A percentile compares a stretch with the other conserved stretches of the same genome.
Evolutionary conservation across 2,329 filamentous ascomycete species (phyloP).

Genomic region (Chaetothyriales sp.): DNA sequence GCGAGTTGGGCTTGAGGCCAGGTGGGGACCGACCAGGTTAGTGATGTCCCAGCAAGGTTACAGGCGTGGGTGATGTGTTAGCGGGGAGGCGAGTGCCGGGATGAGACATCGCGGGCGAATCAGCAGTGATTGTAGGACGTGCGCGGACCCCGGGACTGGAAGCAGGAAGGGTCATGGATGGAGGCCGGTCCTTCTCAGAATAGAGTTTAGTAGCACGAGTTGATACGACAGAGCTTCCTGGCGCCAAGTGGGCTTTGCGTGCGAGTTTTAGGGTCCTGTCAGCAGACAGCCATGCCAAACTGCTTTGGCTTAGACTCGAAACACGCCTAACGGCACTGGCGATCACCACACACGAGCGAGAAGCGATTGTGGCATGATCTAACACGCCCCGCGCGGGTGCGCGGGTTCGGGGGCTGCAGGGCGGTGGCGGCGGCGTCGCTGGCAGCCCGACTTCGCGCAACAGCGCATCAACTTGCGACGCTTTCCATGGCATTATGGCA

Average conservation of each 20-base stretch:
- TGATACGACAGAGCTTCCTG: background rate
- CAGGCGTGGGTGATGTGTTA: constrained; percentile 1
- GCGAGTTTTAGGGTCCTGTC: background rate
- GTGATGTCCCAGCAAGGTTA: constrained; percentile 1
- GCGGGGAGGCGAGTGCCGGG: background rate
- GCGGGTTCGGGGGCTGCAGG: background rate
- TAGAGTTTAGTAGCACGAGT: constrained; percentile 1
- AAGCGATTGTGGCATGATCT: background rate
- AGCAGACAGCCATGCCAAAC: background rate
- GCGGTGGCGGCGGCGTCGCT: too few relatives aligned
- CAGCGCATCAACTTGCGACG: too few relatives aligned
- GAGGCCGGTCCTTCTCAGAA: background rate
- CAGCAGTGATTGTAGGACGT: background rate
- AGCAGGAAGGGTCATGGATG: background rate
- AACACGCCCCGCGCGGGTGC: background rate
- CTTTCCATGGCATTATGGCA: background rate
- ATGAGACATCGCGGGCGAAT: constrained; percentile 1
- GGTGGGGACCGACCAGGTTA: constrained; percentile 1
- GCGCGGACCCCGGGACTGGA: constrained; percentile 1
- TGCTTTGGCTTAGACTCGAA: constrained; percentile 8
- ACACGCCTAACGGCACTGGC: constrained; percentile 18
- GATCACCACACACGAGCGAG: constrained; percentile 5
- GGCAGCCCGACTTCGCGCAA: background rate
- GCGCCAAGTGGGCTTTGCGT: background rate
- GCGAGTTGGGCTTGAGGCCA: background rate